Percentiles rank a stretch among this genome's conserved stretches.
phyloP scores from a whole-genome alignment of 2,329 filamentous ascomycete genomes.

The Venturia aucupariae region DNA sequence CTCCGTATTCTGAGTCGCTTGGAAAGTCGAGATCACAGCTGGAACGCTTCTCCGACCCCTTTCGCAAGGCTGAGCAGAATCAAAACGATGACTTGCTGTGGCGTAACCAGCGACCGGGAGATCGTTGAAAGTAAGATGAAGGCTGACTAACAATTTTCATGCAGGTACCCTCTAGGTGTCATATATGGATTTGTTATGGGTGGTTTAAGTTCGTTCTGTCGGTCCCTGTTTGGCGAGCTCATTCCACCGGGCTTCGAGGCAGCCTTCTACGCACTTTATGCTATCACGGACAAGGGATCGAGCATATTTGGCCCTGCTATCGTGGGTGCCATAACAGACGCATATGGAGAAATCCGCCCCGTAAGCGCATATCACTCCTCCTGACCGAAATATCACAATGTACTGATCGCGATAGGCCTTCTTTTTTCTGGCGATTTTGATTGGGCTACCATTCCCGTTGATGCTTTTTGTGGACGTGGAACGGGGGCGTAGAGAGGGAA shows the following conservation, averaged over 20 bases:
- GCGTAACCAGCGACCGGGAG: too few relatives aligned
- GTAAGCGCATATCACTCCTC: conserved; percentile 22
- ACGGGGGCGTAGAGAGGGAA: conserved; percentile 35
- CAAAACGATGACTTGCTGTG: background rate
- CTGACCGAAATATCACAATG: background rate
- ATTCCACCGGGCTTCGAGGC: conserved; percentile 92
- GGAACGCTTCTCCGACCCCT: background rate
- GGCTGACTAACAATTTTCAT: background rate
- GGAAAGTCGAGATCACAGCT: too few relatives aligned
- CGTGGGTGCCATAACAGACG: conserved; percentile 86
- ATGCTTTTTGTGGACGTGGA: conserved; percentile 82
- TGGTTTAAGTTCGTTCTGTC: conserved; percentile 85
- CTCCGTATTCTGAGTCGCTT: too few relatives aligned
- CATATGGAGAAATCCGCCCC: conserved; percentile 39
- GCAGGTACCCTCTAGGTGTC: conserved; percentile 60
- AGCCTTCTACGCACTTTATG: conserved; percentile 92
- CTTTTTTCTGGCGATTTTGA: conserved; percentile 79
- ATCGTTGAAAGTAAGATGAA: background rate
- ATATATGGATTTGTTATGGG: conserved; percentile 91
- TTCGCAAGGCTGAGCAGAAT: background rate
- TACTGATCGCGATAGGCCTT: conserved; percentile 50
- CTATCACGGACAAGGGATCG: conserved; percentile 94
- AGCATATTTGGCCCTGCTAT: conserved; percentile 91
- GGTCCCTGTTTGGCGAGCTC: conserved; percentile 83
- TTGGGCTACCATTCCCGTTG: conserved; percentile 73